These are phyloP conservation scores for Parietaria judaica DNA, from an alignment of 306 rosid genomes.

Conservation along the genomic window DNA sequence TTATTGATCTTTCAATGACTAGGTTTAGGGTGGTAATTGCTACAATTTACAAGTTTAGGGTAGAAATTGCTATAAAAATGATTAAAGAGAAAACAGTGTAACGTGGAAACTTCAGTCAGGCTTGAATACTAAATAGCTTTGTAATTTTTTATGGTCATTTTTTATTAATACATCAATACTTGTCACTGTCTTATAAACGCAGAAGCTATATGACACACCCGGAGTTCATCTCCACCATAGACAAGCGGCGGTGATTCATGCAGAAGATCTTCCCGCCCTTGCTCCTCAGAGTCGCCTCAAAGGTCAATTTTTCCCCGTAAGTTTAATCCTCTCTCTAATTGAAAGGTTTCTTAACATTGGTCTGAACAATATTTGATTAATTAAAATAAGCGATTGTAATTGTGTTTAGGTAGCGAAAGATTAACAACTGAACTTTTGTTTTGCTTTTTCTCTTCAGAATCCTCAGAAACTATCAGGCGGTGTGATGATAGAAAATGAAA, in stretches of 20 bases:
- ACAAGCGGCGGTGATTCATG: conserved; percentile 79
- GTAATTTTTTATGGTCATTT: neutral
- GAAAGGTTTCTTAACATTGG: neutral
- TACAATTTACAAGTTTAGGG: too few relatives aligned
- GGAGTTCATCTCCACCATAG: conserved; percentile 98
- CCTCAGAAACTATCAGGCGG: conserved; percentile 27
- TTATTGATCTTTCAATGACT: too few relatives aligned
- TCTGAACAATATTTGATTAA: too few relatives aligned
- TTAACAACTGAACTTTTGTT: neutral
- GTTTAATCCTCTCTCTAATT: conserved; percentile 20
- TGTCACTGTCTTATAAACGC: conserved; percentile 11
- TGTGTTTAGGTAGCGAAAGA: neutral
- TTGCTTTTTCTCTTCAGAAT: conserved; percentile 24
- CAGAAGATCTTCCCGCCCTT: conserved; percentile 76
- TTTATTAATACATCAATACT: neutral
- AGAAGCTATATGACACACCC: conserved; percentile 87
- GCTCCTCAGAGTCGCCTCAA: conserved; percentile 91
- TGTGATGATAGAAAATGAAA: conserved; percentile 23
- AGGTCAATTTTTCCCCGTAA: conserved; percentile 68
- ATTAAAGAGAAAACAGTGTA: too few relatives aligned
- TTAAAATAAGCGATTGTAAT: neutral
- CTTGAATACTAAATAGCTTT: too few relatives aligned
- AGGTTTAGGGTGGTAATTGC: too few relatives aligned
- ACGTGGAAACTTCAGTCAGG: too few relatives aligned
- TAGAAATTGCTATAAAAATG: too few relatives aligned